Evolutionary conservation across 352 stramenopile species (phyloP).

Genomic region (Phytopythium vexans): DNA sequence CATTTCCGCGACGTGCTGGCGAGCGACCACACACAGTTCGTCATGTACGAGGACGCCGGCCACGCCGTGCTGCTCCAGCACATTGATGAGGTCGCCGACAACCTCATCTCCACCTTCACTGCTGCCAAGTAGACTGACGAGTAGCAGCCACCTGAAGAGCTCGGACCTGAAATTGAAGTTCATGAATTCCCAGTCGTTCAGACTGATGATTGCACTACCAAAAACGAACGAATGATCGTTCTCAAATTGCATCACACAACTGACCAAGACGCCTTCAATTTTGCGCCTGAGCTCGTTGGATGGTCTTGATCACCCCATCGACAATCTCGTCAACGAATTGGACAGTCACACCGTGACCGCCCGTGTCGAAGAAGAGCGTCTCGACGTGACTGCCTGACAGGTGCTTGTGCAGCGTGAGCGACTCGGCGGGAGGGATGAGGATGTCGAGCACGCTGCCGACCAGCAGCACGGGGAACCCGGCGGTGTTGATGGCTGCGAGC

Average conservation of each 20-base stretch:
- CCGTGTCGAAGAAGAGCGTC: conserved; percentile 40
- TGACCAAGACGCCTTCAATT: too few relatives aligned
- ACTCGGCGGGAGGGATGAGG: conserved; percentile 41
- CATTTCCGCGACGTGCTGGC: conserved; percentile 28
- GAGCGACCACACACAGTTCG: conserved; percentile 31
- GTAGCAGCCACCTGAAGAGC: too few relatives aligned
- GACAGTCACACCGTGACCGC: conserved; percentile 42
- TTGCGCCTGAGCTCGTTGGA: conserved; percentile 9
- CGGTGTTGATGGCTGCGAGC: conserved; percentile 32
- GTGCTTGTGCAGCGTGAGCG: conserved; percentile 25
- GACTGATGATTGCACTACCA: too few relatives aligned
- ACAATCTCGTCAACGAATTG: conserved; percentile 45
- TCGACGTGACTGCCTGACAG: conserved; percentile 39
- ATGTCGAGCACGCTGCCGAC: conserved; percentile 43
- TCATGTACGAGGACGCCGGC: conserved; percentile 39
- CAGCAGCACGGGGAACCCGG: conserved; percentile 46
- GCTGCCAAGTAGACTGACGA: conserved; percentile 1
- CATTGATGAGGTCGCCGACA: conserved; percentile 31
- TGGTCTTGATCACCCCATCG: conserved; percentile 24
- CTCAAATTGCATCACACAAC: background rate
- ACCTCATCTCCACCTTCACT: conserved; percentile 14
- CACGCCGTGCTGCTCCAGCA: conserved; percentile 44
- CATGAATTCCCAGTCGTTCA: too few relatives aligned
- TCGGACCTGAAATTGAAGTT: too few relatives aligned
- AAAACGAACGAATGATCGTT: background rate